These are phyloP conservation scores for Harringtonia aguacate DNA, from an alignment of 2,329 filamentous ascomycete species.

Conservation along the genomic window DNA sequence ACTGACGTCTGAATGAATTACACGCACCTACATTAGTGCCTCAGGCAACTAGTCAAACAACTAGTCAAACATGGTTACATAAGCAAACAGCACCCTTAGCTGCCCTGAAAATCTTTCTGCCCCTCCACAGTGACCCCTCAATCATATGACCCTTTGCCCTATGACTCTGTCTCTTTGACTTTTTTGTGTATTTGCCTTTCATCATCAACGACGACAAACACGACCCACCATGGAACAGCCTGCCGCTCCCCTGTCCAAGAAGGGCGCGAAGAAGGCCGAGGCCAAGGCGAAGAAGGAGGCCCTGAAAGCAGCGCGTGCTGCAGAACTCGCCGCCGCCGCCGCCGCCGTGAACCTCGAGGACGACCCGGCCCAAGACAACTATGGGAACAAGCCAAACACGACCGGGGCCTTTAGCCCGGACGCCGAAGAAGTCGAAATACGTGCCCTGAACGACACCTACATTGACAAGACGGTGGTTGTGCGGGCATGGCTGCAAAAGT, in stretches of 20 bases:
- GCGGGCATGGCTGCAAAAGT: slow-evolving; percentile 76
- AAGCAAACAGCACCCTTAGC: too few relatives aligned
- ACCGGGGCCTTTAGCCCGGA: slow-evolving; percentile 30
- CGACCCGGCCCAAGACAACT: slow-evolving; percentile 64
- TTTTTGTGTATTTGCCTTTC: background rate
- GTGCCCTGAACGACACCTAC: slow-evolving; percentile 51
- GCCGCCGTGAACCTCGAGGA: slow-evolving; percentile 50
- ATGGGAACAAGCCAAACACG: slow-evolving; percentile 39
- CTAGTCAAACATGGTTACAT: too few relatives aligned
- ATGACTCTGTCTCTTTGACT: too few relatives aligned
- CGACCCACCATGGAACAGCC: background rate
- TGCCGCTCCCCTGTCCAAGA: slow-evolving; percentile 46
- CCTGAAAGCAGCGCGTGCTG: slow-evolving; percentile 60
- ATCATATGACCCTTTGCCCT: too few relatives aligned
- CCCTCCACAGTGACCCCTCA: too few relatives aligned
- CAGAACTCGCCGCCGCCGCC: slow-evolving; percentile 67
- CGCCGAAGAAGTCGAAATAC: slow-evolving; percentile 48
- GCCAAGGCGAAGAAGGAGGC: slow-evolving; percentile 83
- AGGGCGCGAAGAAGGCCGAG: slow-evolving; percentile 73
- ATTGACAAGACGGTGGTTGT: slow-evolving; percentile 64
- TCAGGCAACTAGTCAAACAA: too few relatives aligned
- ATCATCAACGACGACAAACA: background rate
- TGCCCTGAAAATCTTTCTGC: too few relatives aligned
- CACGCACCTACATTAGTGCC: too few relatives aligned
- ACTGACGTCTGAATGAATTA: too few relatives aligned